Evolutionary conservation across 306 rosid species (phyloP).

Genomic region (Castanospermum australe): DNA sequence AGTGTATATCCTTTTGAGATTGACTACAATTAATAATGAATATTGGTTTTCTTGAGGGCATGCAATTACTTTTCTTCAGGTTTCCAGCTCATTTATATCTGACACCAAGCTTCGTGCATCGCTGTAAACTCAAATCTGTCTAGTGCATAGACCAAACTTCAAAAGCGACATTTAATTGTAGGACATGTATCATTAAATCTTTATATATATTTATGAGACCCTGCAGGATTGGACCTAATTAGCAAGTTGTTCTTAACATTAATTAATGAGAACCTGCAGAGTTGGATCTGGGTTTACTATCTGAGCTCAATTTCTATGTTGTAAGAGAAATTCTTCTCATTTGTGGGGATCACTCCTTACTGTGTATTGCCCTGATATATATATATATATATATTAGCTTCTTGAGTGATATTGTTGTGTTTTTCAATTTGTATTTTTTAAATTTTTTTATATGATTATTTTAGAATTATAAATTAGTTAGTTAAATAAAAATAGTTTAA

Average conservation of each 20-base stretch:
- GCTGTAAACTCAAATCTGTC: background rate
- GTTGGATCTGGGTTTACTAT: background rate
- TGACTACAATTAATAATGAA: background rate
- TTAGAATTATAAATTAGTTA: too few relatives aligned
- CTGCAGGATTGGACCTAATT: background rate
- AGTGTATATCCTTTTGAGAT: background rate
- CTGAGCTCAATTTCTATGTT: background rate
- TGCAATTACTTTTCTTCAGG: background rate
- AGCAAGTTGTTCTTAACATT: background rate
- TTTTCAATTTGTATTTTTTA: too few relatives aligned
- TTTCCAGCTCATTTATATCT: background rate
- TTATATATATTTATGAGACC: background rate
- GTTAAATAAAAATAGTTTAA: too few relatives aligned
- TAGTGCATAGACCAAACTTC: too few relatives aligned
- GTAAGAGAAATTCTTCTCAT: too few relatives aligned
- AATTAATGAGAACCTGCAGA: background rate
- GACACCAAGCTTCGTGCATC: background rate
- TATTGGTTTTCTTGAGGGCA: background rate
- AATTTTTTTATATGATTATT: too few relatives aligned
- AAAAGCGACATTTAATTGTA: background rate
- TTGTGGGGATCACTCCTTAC: too few relatives aligned
- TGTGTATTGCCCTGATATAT: too few relatives aligned
- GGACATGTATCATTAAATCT: background rate
- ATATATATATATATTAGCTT: too few relatives aligned
- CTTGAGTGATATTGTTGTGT: too few relatives aligned